Base-by-base conservation (phyloP, 2,329 filamentous ascomycete genomes). In the Botryosphaeria dothidea region DNA sequence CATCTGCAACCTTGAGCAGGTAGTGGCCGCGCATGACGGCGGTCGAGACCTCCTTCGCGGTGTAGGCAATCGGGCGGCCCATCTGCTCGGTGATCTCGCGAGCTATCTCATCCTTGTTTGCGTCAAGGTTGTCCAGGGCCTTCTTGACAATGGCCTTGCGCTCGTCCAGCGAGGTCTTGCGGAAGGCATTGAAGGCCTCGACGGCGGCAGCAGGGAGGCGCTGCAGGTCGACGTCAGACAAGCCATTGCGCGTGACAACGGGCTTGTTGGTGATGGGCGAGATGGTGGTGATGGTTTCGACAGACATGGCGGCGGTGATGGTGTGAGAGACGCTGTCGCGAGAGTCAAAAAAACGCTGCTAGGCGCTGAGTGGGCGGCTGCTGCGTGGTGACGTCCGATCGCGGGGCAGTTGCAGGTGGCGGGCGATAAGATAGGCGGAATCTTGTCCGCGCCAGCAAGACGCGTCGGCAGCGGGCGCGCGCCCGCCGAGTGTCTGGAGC, bases 71-170 rank as follows among this genome's bases (percentile, higher is more conserved):
- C 36, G 94, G 94, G 21, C 94, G 86, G 46, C 94, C 94, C 93
- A 98, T 98, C 81, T 98, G 93, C 75, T 92, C 89, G 0, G 93
- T 97, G 66, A 98, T 81, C 77, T 97, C 93, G 70, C 87, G 85
- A 5, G 90, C 93, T 36, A 98, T 83, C 67, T 88, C 90, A 87
- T 95, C 90, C 77, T 93, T 86, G 75, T 88, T 89, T 57, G 88
- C 85, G 17, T 81, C 79, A 29, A 98, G 83, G 4, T 92, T 79
- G 67, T 89, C 85, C 49, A 98, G 81, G 1, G 93, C 93, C 72
- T 90, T 92, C 71, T 87, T 88, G 71, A 97, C 88, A 69, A 97
- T 93, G 52, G 85, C 84, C 78, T 96, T 90, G 60, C 94, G 88
- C 68, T 93, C 87, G 60, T 85, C 80, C 54, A 98, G 85, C 1